Evolutionary conservation across 2,329 filamentous ascomycete genomes (phyloP), one percentile per base, ranked within the genome.

Genomic region (Shiraia sp.): DNA sequence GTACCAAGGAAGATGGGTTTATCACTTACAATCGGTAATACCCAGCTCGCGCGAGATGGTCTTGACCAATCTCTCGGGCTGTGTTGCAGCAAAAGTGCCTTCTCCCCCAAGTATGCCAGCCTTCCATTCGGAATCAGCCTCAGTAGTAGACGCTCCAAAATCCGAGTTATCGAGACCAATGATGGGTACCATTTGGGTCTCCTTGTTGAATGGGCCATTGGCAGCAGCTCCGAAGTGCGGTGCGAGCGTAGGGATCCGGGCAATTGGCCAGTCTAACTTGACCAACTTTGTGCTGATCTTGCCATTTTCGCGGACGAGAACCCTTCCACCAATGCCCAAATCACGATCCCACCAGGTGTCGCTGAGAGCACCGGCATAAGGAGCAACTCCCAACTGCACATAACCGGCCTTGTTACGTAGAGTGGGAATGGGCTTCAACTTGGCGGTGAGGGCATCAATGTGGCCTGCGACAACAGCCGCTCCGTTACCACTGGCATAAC

Each of bases 301-400:
- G 54, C 86, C 86, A 4, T 78, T 66, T 56, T 96, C 85, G 51
- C 85, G 87, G 32, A 97, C 85, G 34, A 97, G 77, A 3, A 97
- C 92, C 31, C 90, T 80, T 27, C 93, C 93, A 51, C 90, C 93
- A 57, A 97, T 87, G 53, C 88, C 86, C 36, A 99, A 79, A 69
- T 99, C 93, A 26, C 93, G 83, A 69, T 97, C 93, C 92, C 91
- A 97, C 93, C 93, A 97, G 1, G 93, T 97, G 49, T 79, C 77
- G 65, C 91, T 93, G 48, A 97, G 73, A 1, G 78, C 90, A 36
- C 93, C 92, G 8, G 90, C 92, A 66, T 97, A 99, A 1, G 88
- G 93, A 2, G 93, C 91, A 38, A 97, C 89, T 16, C 89, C 92
- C 6, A 97, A 80, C 74, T 97, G 90, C 19, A 89, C 70, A 64